Evolutionary conservation across 495 filamentous ascomycete genomes (phyloP).

Genomic region (Lasiosphaeriaceae sp.): DNA sequence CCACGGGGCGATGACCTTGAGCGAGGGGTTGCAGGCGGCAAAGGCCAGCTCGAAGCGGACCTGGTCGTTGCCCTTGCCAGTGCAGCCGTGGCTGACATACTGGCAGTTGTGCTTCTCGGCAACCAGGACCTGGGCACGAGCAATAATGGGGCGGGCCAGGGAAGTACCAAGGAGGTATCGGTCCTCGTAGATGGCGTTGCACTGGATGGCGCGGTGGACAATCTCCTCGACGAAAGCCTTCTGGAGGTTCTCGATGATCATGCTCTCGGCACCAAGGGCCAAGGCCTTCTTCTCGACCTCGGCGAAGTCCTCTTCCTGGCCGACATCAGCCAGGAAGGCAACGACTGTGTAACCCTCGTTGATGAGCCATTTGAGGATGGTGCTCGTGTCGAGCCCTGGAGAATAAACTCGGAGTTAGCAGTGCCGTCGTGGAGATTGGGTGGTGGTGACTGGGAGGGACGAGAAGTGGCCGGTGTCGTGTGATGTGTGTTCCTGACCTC

Average conservation of each 20-base stretch:
- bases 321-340: constrained; percentile 55
- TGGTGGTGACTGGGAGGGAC: neutral
- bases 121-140: constrained; percentile 65
- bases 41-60: constrained; percentile 62
- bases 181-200: constrained; percentile 85
- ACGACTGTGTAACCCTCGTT: too few species aligned
- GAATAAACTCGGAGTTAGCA: neutral
- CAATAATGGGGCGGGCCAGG: constrained; percentile 86
- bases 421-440: neutral
- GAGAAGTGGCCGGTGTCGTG: constrained; percentile 2
- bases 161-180: constrained; percentile 75
- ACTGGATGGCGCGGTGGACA: constrained; percentile 82
- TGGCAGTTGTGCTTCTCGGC: constrained; percentile 66
- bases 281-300: constrained; percentile 62
- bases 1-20: constrained; percentile 91
- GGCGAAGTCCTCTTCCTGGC: constrained; percentile 40
- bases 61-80: constrained; percentile 49
- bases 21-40: constrained; percentile 62
- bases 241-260: constrained; percentile 64
- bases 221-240: constrained; percentile 80
- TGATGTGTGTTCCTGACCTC: constrained; percentile 32
- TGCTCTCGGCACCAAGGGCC: constrained; percentile 63
- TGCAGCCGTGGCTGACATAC: constrained; percentile 74
- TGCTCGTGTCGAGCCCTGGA: too few species aligned
- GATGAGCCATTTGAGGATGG: too few species aligned